Evolutionary conservation across 1,284 basidiomycete species (phyloP).

Genomic region (Ustilago sp.): DNA sequence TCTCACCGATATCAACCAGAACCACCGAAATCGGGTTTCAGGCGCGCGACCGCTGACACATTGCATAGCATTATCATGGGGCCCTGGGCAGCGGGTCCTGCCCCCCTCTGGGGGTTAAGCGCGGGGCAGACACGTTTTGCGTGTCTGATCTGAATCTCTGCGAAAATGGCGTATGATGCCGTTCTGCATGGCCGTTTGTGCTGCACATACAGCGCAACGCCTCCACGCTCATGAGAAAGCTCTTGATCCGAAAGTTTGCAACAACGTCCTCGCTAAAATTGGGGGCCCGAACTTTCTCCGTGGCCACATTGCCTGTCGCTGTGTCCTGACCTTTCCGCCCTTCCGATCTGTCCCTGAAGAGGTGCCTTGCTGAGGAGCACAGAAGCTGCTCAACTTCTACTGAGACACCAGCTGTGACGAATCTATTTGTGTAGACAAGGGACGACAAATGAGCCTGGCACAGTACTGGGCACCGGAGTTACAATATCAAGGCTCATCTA

Average conservation of each 20-base stretch:
- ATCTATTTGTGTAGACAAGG: not conserved
- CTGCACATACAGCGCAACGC: not conserved
- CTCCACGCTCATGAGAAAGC: not conserved
- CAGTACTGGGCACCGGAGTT: not conserved
- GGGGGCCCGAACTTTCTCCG: not conserved
- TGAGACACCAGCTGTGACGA: not conserved
- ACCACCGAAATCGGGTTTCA: too few relatives aligned
- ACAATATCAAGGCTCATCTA: slow-evolving; percentile 2
- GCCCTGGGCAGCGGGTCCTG: too few relatives aligned
- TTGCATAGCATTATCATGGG: too few relatives aligned
- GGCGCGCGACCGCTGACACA: too few relatives aligned
- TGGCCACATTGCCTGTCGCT: not conserved
- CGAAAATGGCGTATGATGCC: too few relatives aligned
- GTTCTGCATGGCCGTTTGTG: not conserved
- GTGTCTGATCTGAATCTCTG: too few relatives aligned
- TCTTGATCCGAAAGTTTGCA: slow-evolving; percentile 12
- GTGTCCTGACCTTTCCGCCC: not conserved
- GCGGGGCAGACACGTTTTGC: too few relatives aligned
- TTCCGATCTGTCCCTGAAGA: not conserved
- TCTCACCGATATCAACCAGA: too few relatives aligned
- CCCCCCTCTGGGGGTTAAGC: too few relatives aligned
- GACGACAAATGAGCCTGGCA: not conserved
- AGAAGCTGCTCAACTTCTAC: not conserved
- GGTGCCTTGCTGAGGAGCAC: not conserved
- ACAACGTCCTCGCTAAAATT: slow-evolving; percentile 13